Percentiles rank a stretch among this genome's conserved stretches.
Evolutionary conservation across 306 rosid genomes (phyloP).

Genomic region (Ammopiptanthus mongolicus): DNA sequence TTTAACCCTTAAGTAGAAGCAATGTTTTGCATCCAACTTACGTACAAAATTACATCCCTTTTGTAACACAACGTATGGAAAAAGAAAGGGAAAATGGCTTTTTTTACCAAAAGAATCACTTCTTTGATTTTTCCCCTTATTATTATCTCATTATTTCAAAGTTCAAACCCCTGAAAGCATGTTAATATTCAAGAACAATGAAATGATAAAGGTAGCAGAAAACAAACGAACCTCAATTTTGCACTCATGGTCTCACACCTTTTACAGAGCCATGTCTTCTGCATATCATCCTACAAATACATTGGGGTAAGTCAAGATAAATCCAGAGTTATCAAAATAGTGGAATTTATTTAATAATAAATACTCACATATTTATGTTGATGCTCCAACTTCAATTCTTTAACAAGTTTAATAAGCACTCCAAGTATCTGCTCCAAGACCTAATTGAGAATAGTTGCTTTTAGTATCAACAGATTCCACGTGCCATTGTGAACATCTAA

Average conservation of each 20-base stretch:
- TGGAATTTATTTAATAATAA: conserved; percentile 8
- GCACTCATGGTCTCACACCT: conserved; percentile 91
- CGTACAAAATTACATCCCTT: background rate
- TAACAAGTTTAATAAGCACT: conserved; percentile 81
- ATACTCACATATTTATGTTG: conserved; percentile 78
- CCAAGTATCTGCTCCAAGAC: conserved; percentile 93
- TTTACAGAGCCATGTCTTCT: conserved; percentile 91
- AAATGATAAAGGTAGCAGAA: conserved; percentile 1
- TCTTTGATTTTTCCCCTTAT: background rate
- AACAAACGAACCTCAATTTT: conserved; percentile 68
- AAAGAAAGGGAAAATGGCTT: background rate
- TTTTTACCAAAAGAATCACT: background rate
- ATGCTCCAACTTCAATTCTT: conserved; percentile 90
- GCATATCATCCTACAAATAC: conserved; percentile 65
- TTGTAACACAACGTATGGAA: background rate
- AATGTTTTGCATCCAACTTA: background rate
- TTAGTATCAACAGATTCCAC: conserved; percentile 7
- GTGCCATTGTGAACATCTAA: conserved; percentile 9
- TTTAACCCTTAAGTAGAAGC: background rate
- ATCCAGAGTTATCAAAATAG: conserved; percentile 3
- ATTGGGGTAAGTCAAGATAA: background rate
- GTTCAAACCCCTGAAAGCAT: background rate
- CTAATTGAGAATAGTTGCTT: conserved; percentile 35
- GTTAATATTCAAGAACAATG: background rate
- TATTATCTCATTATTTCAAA: background rate